Base-by-base conservation (phyloP, 1,284 basidiomycete species). In the Coniferiporia sulphurascens region DNA sequence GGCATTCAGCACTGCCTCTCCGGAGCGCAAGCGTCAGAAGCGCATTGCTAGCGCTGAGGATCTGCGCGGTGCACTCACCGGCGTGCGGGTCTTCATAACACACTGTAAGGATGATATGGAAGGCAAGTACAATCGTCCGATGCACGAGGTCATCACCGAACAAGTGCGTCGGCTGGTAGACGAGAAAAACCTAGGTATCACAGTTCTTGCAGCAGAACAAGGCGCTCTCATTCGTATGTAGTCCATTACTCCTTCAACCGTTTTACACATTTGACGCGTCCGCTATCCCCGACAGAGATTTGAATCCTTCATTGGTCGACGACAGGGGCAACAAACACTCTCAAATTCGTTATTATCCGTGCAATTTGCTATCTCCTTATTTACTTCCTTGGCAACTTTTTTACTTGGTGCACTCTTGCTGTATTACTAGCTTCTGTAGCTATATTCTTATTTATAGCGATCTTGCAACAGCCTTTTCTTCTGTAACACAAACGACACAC, bases 51-150 rank as follows among this genome's bases (percentile, higher is more conserved):
- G 72, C 10, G 57, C 73, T 7, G 62, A 27, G 4, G 55, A 62
- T 41, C 65, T 86, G 34, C 72, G 71, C 8, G 81, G 79, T 44
- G 77, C 79, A 8, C 72, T 92, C 38, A 64, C 72, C 1, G 86
- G 86, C 3, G 65, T 91, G 21, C 76, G 77, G 51, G 79, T 94
- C 22, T 88, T 83, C 67, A 75, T 93, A 60, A 91, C 83, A 36
- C 91, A 94, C 68, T 91, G 88, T 75, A 94, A 94, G 68, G 88
- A 91, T 63, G 80, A 83, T 54, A 69, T 84, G 55, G 71, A 74
- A 43, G 67, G 66, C 15, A 67, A 66, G 50, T 72, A 71, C 27
- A 38, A 55, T 44, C 71, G 71, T 45, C 81, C 84, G 36, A 80
- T 83, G 49, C 75, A 76, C 59, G 74, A 81, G 4, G 71, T 87